These are phyloP conservation scores for Lactarius hatsudake DNA, from an alignment of 768 basidiomycete genomes.

Conservation along the genomic window DNA sequence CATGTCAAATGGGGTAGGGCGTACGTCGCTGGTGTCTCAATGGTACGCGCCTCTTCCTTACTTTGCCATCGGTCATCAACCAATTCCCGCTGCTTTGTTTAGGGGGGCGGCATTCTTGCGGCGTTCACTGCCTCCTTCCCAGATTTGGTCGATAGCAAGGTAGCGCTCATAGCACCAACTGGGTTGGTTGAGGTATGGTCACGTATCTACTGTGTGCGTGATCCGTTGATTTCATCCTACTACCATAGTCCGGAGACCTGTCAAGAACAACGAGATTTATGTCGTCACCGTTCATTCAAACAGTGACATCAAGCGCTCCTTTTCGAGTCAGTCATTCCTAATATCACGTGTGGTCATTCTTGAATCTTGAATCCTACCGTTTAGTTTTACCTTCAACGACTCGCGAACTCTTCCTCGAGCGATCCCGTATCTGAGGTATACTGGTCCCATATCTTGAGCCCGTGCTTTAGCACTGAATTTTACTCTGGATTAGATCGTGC, in stretches of 20 bases:
- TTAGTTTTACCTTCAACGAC: slow-evolving; percentile 36
- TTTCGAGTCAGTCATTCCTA: slow-evolving; percentile 47
- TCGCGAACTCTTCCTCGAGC: slow-evolving; percentile 33
- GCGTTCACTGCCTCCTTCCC: slow-evolving; percentile 73
- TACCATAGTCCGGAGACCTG: slow-evolving; percentile 53
- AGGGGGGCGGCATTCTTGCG: slow-evolving; percentile 75
- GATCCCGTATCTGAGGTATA: slow-evolving; percentile 34
- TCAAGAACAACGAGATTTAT: slow-evolving; percentile 75
- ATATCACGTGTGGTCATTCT: slow-evolving; percentile 2
- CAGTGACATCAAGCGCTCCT: slow-evolving; percentile 57
- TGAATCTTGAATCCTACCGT: background rate
- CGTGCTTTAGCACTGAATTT: background rate
- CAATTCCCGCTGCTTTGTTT: slow-evolving; percentile 3
- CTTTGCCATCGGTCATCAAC: background rate
- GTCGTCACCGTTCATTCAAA: slow-evolving; percentile 72
- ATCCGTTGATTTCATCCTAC: background rate
- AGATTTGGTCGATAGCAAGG: slow-evolving; percentile 59
- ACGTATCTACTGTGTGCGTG: background rate
- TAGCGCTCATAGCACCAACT: slow-evolving; percentile 65
- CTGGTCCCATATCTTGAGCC: background rate
- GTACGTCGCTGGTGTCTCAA: slow-evolving; percentile 66
- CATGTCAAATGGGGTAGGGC: slow-evolving; percentile 70
- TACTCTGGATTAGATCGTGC: slow-evolving; percentile 50
- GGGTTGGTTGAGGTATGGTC: slow-evolving; percentile 62
- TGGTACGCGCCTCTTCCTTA: slow-evolving; percentile 46